phyloP scores from a whole-genome alignment of 2,329 filamentous ascomycete genomes.

The Talaromyces verruculosus region DNA sequence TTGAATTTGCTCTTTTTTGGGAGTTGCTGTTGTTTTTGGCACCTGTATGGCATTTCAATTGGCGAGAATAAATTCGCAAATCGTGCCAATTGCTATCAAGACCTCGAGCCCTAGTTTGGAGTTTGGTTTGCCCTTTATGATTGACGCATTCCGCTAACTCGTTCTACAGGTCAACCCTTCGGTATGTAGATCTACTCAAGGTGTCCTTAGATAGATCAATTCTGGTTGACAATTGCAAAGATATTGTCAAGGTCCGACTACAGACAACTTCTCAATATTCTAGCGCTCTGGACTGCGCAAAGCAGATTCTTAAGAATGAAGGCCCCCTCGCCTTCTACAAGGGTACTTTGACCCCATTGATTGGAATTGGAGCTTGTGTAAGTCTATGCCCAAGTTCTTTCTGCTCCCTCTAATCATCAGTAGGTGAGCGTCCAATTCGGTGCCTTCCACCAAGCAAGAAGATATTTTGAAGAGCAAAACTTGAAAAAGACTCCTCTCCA shows the following conservation, averaged over 20 bases:
- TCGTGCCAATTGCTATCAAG: conserved; percentile 10
- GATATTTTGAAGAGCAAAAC: conserved; percentile 78
- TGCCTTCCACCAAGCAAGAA: conserved; percentile 88
- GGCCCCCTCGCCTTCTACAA: conserved; percentile 96
- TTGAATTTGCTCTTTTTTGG: neutral
- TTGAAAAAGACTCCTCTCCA: conserved; percentile 43
- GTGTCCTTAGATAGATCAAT: neutral
- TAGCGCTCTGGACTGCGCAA: conserved; percentile 75
- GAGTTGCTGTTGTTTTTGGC: neutral
- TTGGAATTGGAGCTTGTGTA: conserved; percentile 95
- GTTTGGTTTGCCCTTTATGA: neutral
- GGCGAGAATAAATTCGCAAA: neutral
- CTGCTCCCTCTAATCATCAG: conserved; percentile 16
- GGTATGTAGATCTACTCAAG: conserved; percentile 46
- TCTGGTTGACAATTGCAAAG: conserved; percentile 43
- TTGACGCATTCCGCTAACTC: conserved; percentile 29
- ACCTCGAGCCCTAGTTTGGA: neutral
- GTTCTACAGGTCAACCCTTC: conserved; percentile 60
- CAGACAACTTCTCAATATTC: conserved; percentile 84
- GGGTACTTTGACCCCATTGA: conserved; percentile 87
- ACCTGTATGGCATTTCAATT: neutral
- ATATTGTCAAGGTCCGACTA: conserved; percentile 96
- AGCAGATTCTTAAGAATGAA: conserved; percentile 82
- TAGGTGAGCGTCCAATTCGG: conserved; percentile 91
- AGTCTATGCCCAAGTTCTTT: conserved; percentile 26